A percentile compares a stretch with the other conserved stretches of the same genome.
These are phyloP conservation scores for Calonectria naviculata DNA, from an alignment of 2,329 filamentous ascomycete genomes.

Conservation along the genomic window DNA sequence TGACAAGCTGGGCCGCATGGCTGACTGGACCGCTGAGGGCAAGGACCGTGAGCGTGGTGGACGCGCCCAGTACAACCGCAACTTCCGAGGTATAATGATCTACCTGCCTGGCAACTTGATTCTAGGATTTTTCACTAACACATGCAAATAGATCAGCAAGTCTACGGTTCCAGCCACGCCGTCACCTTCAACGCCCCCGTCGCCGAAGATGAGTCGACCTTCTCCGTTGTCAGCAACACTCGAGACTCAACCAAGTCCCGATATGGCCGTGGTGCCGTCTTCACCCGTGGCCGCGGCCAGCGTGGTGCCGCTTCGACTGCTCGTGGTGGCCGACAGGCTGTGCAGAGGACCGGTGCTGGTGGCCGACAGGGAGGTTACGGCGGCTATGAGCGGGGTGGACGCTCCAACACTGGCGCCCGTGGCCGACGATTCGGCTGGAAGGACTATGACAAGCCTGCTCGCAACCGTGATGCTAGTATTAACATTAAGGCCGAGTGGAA, in stretches of 20 bases:
- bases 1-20: slow-evolving; percentile 99
- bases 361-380: slow-evolving; percentile 70
- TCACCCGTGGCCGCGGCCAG: slow-evolving; percentile 88
- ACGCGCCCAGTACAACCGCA: slow-evolving; percentile 89
- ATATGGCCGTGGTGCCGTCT: slow-evolving; percentile 89
- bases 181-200: slow-evolving; percentile 90
- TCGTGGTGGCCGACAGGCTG: slow-evolving; percentile 70
- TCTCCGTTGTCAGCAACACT: slow-evolving; percentile 97
- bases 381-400: slow-evolving; percentile 78
- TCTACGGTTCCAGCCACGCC: slow-evolving; percentile 90
- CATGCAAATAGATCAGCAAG: slow-evolving; percentile 81
- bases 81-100: slow-evolving; percentile 80
- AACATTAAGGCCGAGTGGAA: slow-evolving; percentile 97
- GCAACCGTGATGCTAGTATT: slow-evolving; percentile 95
- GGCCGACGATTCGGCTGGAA: slow-evolving; percentile 97
- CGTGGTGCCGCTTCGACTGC: slow-evolving; percentile 72
- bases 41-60: slow-evolving; percentile 86
- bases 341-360: slow-evolving; percentile 78
- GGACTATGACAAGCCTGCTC: slow-evolving; percentile 97
- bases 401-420: slow-evolving; percentile 75
- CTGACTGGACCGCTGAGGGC: slow-evolving; percentile 94
- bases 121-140: slow-evolving; percentile 18
- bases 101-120: neutral
- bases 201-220: slow-evolving; percentile 95
- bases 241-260: slow-evolving; percentile 86